Evolutionary conservation across 2,329 filamentous ascomycete genomes (phyloP).

Genomic region (Ramichloridium luteum): DNA sequence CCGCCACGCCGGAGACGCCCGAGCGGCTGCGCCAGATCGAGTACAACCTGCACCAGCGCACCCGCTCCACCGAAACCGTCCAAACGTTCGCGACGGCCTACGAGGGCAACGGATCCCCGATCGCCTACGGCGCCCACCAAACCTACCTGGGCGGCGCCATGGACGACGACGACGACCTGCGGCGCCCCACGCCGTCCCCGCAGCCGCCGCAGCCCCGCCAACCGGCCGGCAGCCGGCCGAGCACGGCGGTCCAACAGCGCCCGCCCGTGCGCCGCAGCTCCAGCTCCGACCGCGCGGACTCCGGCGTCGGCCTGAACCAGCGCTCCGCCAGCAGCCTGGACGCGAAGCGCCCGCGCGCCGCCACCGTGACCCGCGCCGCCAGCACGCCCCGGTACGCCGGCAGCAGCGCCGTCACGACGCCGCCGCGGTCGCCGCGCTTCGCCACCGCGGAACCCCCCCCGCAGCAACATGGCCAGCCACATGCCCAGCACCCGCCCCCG

Average conservation of each 20-base stretch:
- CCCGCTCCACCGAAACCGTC: conserved; percentile 46
- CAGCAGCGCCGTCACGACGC: conserved; percentile 6
- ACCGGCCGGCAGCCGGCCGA: neutral
- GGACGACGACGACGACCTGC: conserved; percentile 2
- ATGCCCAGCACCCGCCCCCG: no score
- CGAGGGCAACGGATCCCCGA: conserved; percentile 28
- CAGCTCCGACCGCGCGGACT: conserved; percentile 22
- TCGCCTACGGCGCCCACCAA: conserved; percentile 2
- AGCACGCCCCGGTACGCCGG: conserved; percentile 5
- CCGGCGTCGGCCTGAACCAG: conserved; percentile 20
- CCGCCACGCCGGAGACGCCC: conserved; percentile 22
- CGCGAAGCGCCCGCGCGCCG: conserved; percentile 20
- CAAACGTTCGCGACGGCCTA: conserved; percentile 54
- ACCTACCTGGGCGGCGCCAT: neutral
- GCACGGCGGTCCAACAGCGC: neutral
- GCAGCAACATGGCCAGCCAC: no score
- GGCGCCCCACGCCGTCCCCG: no score
- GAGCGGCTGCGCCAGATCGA: conserved; percentile 24
- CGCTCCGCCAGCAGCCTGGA: conserved; percentile 11
- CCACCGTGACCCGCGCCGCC: conserved; percentile 7
- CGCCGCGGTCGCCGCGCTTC: conserved; percentile 10
- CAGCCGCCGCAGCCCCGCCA: conserved; percentile 5
- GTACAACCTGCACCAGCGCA: conserved; percentile 31
- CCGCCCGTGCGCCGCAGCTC: conserved; percentile 5
- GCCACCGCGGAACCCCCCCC: no score